phyloP scores from a whole-genome alignment of 176 grass and related monocot genomes.

The Carex cristatella region DNA sequence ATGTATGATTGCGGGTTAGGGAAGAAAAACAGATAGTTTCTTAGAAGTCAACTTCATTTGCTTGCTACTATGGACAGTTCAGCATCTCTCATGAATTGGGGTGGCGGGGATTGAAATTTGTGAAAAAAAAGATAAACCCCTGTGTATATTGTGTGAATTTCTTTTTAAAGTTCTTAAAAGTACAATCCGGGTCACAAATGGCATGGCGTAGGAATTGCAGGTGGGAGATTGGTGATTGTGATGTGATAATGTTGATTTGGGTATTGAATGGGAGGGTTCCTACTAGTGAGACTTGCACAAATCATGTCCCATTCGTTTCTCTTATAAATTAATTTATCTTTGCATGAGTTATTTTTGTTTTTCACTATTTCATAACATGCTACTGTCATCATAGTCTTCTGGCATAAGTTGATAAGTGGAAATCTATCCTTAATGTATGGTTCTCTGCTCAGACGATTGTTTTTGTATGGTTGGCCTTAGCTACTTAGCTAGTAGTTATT shows the following conservation, averaged over 20 bases:
- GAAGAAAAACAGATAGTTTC: background rate
- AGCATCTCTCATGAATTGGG: conserved; percentile 6
- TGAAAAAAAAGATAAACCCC: conserved; percentile 1
- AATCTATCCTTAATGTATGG: background rate
- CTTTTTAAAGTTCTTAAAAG: background rate
- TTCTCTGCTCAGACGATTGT: background rate
- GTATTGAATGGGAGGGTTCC: conserved; percentile 9
- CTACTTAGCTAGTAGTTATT: background rate
- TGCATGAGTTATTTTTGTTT: background rate
- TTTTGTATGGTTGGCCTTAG: background rate
- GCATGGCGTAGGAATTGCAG: background rate
- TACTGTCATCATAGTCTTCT: background rate
- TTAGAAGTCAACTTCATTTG: conserved; percentile 13
- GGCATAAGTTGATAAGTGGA: background rate
- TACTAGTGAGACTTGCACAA: conserved; percentile 6
- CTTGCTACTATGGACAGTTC: background rate
- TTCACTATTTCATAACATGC: background rate
- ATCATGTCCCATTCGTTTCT: background rate
- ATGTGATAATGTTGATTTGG: conserved; percentile 20
- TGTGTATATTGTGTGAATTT: conserved; percentile 22
- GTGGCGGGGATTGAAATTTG: background rate
- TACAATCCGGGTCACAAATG: conserved; percentile 2
- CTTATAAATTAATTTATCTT: conserved; percentile 3
- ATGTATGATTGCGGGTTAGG: conserved; percentile 16
- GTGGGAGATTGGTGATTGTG: background rate